Percentiles rank a stretch among this genome's conserved stretches.
phyloP scores from a whole-genome alignment of 2,329 filamentous ascomycete species.

The Lomentospora prolificans region DNA sequence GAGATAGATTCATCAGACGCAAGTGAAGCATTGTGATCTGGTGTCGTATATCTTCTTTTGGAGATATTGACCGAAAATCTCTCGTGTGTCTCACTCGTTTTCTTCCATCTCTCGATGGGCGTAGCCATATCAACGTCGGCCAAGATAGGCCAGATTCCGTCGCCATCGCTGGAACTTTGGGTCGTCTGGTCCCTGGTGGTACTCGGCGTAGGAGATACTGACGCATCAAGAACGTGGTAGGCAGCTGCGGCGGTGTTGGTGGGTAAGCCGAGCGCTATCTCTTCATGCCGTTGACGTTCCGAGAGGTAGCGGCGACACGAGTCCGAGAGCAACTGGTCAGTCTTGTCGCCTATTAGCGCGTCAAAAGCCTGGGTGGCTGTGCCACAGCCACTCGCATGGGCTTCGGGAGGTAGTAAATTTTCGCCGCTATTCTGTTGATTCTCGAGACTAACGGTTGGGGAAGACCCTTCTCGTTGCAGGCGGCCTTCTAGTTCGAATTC shows the following conservation, averaged over 20 bases:
- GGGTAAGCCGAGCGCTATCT: neutral
- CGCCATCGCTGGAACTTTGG: neutral
- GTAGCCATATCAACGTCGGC: neutral
- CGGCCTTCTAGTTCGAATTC: neutral
- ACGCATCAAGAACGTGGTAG: neutral
- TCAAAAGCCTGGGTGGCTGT: neutral
- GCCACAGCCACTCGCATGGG: neutral
- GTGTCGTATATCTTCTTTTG: neutral
- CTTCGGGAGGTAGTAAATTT: neutral
- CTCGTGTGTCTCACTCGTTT: neutral
- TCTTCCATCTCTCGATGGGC: neutral
- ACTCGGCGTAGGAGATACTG: too few species aligned
- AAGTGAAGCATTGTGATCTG: neutral
- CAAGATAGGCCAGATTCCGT: neutral
- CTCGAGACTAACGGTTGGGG: neutral
- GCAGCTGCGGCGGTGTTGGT: neutral
- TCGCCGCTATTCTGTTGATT: neutral
- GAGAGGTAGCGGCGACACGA: neutral
- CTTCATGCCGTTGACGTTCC: neutral
- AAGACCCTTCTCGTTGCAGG: neutral
- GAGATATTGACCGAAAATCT: neutral
- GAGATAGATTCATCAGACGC: neutral
- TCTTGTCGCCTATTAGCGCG: neutral
- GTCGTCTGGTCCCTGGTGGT: neutral
- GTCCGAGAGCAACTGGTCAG: neutral